Conservation (phyloP, 176 grass and related monocot genomes). For the Aegilops sharonensis region DNA sequence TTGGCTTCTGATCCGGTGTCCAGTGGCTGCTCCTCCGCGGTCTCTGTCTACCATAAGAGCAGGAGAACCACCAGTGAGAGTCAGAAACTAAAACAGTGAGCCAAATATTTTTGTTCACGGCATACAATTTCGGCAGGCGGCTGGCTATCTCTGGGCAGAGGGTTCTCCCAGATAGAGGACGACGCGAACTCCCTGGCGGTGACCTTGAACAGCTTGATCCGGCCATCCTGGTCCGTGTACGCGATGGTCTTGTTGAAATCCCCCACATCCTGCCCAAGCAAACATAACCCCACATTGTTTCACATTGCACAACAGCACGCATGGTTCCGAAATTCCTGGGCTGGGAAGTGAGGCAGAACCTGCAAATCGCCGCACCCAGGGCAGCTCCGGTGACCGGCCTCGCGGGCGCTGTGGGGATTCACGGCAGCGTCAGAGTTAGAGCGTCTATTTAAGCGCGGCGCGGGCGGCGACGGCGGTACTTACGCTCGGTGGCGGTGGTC, state of each 20-base stretch:
- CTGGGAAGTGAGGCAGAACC: background rate
- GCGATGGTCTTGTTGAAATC: conserved; percentile 39
- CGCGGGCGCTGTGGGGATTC: background rate
- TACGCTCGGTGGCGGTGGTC: conserved; percentile 41
- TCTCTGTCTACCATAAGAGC: conserved; percentile 15
- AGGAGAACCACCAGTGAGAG: conserved; percentile 11
- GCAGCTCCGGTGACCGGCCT: conserved; percentile 4
- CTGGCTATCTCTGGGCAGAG: conserved; percentile 2
- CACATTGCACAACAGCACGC: background rate
- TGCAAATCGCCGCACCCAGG: conserved; percentile 33
- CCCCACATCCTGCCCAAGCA: conserved; percentile 22
- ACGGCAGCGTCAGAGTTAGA: background rate
- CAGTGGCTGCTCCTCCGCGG: conserved; percentile 9
- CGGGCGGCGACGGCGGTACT: background rate
- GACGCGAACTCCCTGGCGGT: conserved; percentile 53
- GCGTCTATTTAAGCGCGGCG: background rate
- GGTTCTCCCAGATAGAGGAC: conserved; percentile 58
- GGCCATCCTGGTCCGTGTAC: conserved; percentile 52
- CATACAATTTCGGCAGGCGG: background rate
- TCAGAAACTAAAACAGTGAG: background rate
- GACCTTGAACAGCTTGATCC: conserved; percentile 61
- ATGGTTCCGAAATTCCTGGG: background rate
- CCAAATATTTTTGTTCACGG: background rate
- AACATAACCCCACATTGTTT: background rate
- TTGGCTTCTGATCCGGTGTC: conserved; percentile 11